Conservation (phyloP, 2,329 filamentous ascomycete genomes). For the Lachnellula subtilissima region DNA sequence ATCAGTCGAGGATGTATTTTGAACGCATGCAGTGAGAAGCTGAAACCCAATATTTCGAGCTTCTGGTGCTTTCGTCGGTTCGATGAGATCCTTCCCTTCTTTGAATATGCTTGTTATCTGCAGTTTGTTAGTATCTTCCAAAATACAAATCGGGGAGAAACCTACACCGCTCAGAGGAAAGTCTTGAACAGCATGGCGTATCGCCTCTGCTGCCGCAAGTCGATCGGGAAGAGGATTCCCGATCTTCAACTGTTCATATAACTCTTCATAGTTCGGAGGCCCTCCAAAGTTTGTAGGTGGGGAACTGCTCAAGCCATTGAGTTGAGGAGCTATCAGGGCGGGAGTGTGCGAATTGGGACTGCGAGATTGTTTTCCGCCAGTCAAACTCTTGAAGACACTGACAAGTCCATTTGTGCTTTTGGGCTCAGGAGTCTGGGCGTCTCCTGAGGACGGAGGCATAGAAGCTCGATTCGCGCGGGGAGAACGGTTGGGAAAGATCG, state of each 20-base stretch:
- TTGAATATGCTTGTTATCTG: slow-evolving; percentile 51
- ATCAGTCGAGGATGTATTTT: slow-evolving; percentile 58
- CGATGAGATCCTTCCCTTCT: slow-evolving; percentile 60
- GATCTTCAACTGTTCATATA: slow-evolving; percentile 50
- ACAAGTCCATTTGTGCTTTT: slow-evolving; percentile 53
- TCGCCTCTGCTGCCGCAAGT: slow-evolving; percentile 51
- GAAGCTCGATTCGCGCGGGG: slow-evolving; percentile 27
- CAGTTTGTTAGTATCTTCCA: slow-evolving; percentile 3
- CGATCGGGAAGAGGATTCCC: slow-evolving; percentile 48
- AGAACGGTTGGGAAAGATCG: not conserved
- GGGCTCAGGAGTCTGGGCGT: slow-evolving; percentile 51
- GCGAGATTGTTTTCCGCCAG: slow-evolving; percentile 49
- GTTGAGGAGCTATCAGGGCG: slow-evolving; percentile 36
- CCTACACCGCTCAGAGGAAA: slow-evolving; percentile 45
- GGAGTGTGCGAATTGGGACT: slow-evolving; percentile 38
- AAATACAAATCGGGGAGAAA: not conserved
- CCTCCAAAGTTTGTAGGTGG: slow-evolving; percentile 38
- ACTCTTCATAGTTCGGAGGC: slow-evolving; percentile 48
- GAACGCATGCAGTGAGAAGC: slow-evolving; percentile 60
- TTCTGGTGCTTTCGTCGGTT: slow-evolving; percentile 47
- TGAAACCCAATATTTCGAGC: slow-evolving; percentile 60
- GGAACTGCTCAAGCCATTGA: slow-evolving; percentile 38
- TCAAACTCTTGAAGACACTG: slow-evolving; percentile 59
- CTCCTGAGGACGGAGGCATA: slow-evolving; percentile 58
- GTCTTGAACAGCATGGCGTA: slow-evolving; percentile 52